A percentile compares a stretch with the other conserved stretches of the same genome.
These are phyloP conservation scores for Penicillium sp. DNA, from an alignment of 2,329 filamentous ascomycete genomes.

Conservation along the genomic window DNA sequence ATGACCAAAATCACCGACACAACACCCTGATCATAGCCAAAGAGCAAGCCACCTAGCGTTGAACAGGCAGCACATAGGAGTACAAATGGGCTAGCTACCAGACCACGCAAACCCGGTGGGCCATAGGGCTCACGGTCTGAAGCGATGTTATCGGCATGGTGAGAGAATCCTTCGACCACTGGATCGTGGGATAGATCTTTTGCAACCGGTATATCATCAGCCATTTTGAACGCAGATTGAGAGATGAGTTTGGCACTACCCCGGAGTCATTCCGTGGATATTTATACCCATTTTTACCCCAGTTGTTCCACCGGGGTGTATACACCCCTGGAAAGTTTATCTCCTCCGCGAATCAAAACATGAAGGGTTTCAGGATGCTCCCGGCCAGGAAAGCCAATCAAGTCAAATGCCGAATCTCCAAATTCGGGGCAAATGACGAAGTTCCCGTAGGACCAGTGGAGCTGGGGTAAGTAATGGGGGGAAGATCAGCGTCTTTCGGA, in stretches of 20 bases:
- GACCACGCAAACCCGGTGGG: conserved; percentile 45
- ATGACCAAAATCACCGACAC: conserved; percentile 52
- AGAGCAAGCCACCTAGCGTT: conserved; percentile 51
- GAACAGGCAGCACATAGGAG: conserved; percentile 53
- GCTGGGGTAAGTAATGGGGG: not conserved
- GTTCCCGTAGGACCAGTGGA: not conserved
- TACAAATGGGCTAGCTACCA: conserved; percentile 52
- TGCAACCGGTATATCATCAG: conserved; percentile 16
- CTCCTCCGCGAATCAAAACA: not conserved
- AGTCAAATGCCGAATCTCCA: not conserved
- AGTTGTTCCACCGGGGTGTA: not conserved
- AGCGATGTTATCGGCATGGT: conserved; percentile 36
- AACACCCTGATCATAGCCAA: conserved; percentile 51
- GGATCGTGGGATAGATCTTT: conserved; percentile 22
- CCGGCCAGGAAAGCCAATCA: not conserved
- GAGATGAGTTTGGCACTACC: not conserved
- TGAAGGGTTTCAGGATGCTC: not conserved
- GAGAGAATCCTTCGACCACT: conserved; percentile 30
- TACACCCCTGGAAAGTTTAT: not conserved
- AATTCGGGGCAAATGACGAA: conserved; percentile 1
- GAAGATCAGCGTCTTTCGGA: conserved; percentile 4
- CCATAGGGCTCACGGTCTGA: conserved; percentile 35
- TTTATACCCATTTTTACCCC: not conserved
- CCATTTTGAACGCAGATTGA: conserved; percentile 16
- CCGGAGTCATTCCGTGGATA: not conserved